Conservation (phyloP, 345 rosid genomes). For the Pistacia vera region DNA sequence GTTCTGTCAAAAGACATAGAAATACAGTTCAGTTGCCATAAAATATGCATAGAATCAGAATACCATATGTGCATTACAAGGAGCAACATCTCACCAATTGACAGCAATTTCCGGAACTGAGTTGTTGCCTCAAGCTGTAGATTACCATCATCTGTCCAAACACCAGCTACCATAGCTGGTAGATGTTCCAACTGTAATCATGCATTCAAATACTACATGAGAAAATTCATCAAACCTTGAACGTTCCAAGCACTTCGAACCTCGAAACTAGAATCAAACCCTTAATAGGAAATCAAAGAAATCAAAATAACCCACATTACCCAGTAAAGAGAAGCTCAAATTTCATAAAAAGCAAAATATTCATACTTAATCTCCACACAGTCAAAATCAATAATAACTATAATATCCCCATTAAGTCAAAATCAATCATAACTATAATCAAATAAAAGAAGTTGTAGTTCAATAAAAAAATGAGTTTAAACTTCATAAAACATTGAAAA, state of each 20-base stretch:
- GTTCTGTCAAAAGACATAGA: conserved; percentile 40
- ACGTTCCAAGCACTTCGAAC: neutral
- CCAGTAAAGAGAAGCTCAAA: neutral
- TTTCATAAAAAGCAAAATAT: neutral
- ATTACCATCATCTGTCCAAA: conserved; percentile 57
- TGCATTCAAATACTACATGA: conserved; percentile 3
- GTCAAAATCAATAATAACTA: neutral
- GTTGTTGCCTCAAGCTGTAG: conserved; percentile 79
- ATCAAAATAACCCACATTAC: neutral
- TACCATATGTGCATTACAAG: neutral
- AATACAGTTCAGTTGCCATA: neutral
- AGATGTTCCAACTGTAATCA: conserved; percentile 65
- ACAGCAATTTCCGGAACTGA: conserved; percentile 80
- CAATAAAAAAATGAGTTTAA: too few relatives aligned
- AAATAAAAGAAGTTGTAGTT: neutral
- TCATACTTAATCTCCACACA: neutral
- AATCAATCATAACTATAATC: neutral
- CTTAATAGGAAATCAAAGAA: neutral
- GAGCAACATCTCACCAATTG: conserved; percentile 57
- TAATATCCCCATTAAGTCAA: neutral
- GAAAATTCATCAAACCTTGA: neutral
- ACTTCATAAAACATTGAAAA: too few relatives aligned
- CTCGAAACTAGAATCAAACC: neutral
- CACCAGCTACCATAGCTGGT: conserved; percentile 71
- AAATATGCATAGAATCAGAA: neutral